Conservation (phyloP, 2,329 filamentous ascomycete species). For the Aspergillus chevalieri region DNA sequence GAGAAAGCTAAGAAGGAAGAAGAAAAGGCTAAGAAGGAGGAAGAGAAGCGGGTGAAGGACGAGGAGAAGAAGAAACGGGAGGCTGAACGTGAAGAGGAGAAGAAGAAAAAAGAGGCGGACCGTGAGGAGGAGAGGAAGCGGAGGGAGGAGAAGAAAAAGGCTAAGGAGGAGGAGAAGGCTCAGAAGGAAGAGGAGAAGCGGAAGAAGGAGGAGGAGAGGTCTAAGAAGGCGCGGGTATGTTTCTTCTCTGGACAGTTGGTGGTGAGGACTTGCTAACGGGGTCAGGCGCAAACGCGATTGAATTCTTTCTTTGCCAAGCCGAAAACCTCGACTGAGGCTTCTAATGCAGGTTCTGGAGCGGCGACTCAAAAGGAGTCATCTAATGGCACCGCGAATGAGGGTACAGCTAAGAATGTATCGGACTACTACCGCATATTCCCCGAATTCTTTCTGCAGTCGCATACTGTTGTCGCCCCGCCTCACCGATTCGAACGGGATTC, state of each 20-base stretch:
- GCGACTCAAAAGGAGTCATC: conserved; percentile 17
- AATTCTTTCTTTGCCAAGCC: conserved; percentile 47
- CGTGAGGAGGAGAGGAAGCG: conserved; percentile 40
- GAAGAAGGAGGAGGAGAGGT: conserved; percentile 43
- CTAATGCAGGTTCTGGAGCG: conserved; percentile 21
- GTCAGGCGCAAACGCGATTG: conserved; percentile 46
- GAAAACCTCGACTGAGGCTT: conserved; percentile 19
- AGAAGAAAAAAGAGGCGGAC: conserved; percentile 39
- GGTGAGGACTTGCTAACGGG: conserved; percentile 14
- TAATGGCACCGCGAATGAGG: conserved; percentile 11
- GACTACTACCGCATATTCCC: conserved; percentile 68
- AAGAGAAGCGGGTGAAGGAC: conserved; percentile 40
- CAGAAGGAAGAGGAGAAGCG: conserved; percentile 40
- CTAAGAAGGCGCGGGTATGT: conserved; percentile 44
- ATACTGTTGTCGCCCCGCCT: conserved; percentile 62
- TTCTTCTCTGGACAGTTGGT: neutral
- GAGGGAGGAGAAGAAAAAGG: conserved; percentile 41
- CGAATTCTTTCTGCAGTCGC: conserved; percentile 70
- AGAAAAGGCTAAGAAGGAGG: conserved; percentile 27
- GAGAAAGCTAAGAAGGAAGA: conserved; percentile 31
- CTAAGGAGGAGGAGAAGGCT: conserved; percentile 35
- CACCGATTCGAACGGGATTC: conserved; percentile 54
- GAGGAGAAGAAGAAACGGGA: conserved; percentile 43
- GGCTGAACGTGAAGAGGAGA: conserved; percentile 44
- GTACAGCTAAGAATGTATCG: conserved; percentile 30